Percentiles rank a stretch among this genome's conserved stretches.
Evolutionary conservation across 2,329 filamentous ascomycete species (phyloP).

Genomic region (Cryphonectria carpinicola): DNA sequence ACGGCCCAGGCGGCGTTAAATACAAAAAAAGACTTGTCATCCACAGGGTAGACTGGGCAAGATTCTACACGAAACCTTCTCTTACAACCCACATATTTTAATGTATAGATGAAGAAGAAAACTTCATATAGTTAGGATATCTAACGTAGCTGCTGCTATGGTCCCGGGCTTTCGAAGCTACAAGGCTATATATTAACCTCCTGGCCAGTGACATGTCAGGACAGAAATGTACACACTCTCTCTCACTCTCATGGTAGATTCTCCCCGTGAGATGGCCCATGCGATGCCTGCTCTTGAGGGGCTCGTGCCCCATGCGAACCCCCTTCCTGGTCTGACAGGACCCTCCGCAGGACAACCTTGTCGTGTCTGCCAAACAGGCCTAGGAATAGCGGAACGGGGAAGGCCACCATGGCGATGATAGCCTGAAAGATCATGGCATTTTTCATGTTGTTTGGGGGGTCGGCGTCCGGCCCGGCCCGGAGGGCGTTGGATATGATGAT

Average conservation of each 20-base stretch:
- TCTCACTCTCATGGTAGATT: background rate
- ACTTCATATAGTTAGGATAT: background rate
- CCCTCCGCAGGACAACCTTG: constrained; percentile 54
- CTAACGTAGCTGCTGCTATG: background rate
- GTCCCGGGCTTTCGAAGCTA: background rate
- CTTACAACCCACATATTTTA: background rate
- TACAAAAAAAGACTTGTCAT: background rate
- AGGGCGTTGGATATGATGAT: constrained; percentile 82
- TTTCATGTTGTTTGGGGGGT: constrained; percentile 74
- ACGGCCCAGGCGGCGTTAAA: background rate
- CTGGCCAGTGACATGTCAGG: background rate
- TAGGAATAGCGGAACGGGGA: constrained; percentile 70
- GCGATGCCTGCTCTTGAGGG: background rate
- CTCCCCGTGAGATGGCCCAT: background rate
- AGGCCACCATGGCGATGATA: constrained; percentile 65
- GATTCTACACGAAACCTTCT: background rate
- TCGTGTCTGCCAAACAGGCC: constrained; percentile 69
- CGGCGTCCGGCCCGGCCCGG: constrained; percentile 53
- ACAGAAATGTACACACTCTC: background rate
- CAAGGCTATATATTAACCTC: background rate
- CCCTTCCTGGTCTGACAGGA: constrained; percentile 45
- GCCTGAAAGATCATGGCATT: constrained; percentile 78
- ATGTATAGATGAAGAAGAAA: background rate
- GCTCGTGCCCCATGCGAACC: background rate
- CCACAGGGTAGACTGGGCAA: background rate